Conservation (phyloP, 2,329 filamentous ascomycete species). For the Colletotrichum sp. region DNA sequence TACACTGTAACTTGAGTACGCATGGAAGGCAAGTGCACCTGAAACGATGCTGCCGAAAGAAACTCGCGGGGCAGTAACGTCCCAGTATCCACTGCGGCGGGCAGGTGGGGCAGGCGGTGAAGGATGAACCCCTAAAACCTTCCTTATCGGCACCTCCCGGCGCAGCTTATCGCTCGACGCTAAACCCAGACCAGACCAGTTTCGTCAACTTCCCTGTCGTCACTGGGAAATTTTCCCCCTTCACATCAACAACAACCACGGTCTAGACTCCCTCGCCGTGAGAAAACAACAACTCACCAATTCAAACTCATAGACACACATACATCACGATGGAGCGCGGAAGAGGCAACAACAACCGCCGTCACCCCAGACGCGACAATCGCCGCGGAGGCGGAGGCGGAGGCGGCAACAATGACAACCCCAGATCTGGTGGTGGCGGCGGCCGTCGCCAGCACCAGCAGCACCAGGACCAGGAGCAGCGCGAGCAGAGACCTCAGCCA, state of each 20-base stretch:
- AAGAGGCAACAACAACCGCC: conserved; percentile 6
- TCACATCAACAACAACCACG: neutral
- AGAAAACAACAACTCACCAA: neutral
- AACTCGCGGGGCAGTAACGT: neutral
- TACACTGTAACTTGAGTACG: too few relatives aligned
- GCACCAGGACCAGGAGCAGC: neutral
- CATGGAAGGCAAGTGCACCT: neutral
- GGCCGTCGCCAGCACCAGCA: neutral
- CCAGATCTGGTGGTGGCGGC: neutral
- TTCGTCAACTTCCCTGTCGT: conserved; percentile 4
- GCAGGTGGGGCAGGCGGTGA: neutral
- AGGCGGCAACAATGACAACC: neutral
- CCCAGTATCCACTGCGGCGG: neutral
- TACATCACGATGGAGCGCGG: conserved; percentile 8
- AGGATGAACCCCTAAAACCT: neutral
- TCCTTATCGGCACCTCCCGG: neutral
- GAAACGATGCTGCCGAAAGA: neutral
- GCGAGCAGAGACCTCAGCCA: neutral
- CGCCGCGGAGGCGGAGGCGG: neutral
- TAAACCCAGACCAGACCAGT: conserved; percentile 1
- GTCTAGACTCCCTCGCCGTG: neutral
- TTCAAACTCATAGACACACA: neutral
- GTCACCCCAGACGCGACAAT: neutral
- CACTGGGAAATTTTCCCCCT: conserved; percentile 7
- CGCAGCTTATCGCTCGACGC: neutral